Percentiles rank a stretch among this genome's conserved stretches.
Conservation (phyloP, 108 stramenopile genomes). For the Fistulifera pelliculosa region DNA sequence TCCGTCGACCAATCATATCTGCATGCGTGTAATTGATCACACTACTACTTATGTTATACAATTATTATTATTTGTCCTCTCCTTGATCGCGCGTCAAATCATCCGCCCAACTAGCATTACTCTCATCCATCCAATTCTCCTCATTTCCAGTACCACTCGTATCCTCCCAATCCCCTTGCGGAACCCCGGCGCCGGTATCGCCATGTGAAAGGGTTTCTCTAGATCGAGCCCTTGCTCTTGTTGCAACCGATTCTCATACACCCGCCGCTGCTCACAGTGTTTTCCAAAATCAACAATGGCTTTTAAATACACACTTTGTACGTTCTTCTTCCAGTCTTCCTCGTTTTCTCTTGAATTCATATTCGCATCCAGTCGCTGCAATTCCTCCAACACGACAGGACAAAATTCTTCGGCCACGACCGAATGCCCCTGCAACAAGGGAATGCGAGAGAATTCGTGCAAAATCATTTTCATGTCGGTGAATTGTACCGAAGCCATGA, state of each 20-base stretch:
- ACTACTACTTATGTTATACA: too few species aligned
- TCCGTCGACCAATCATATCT: too few species aligned
- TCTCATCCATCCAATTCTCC: not conserved
- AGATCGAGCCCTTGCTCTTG: constrained; percentile 8
- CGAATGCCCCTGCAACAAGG: constrained; percentile 12
- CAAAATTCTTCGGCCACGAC: constrained; percentile 1
- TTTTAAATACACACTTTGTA: constrained; percentile 16
- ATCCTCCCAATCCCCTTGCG: not conserved
- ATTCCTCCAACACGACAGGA: not conserved
- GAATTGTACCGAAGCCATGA: constrained; percentile 5
- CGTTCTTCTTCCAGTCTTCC: not conserved
- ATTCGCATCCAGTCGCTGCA: not conserved
- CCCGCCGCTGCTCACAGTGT: constrained; percentile 31
- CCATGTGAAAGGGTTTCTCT: not conserved
- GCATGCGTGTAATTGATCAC: too few species aligned
- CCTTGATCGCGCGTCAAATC: constrained; percentile 2
- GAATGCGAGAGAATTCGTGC: not conserved
- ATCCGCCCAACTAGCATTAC: constrained; percentile 1
- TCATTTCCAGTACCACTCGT: not conserved
- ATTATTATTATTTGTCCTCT: not conserved
- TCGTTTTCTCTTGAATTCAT: not conserved
- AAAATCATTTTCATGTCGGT: constrained; percentile 6
- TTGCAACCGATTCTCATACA: constrained; percentile 14
- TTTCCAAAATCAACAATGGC: constrained; percentile 18
- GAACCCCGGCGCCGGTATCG: constrained; percentile 4